These are phyloP conservation scores for Escallonia rubra DNA, from an alignment of 129 eudicot species.

Conservation along the genomic window DNA sequence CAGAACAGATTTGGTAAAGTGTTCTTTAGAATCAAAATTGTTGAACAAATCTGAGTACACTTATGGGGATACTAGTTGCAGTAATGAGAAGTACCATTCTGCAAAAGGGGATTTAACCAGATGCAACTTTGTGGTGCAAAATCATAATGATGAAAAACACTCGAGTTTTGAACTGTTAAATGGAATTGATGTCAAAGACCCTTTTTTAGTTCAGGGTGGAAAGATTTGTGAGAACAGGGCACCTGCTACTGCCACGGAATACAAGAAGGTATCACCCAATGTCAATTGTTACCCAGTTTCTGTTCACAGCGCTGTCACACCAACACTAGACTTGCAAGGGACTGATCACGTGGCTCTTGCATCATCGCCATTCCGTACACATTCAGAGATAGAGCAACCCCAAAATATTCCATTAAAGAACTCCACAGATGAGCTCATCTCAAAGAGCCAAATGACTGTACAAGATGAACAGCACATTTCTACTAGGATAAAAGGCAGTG, in stretches of 20 bases:
- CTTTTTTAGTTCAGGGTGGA: constrained; percentile 11
- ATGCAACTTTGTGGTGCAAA: constrained; percentile 9
- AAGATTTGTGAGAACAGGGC: constrained; percentile 8
- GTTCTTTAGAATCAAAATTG: constrained; percentile 18
- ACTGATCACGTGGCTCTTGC: constrained; percentile 16
- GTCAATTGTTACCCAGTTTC: constrained; percentile 18
- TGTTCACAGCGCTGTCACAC: constrained; percentile 4
- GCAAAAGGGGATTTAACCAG: constrained; percentile 2
- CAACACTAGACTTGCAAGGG: constrained; percentile 22
- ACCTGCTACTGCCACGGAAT: constrained; percentile 20
- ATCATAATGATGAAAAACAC: constrained; percentile 12
- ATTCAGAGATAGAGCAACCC: constrained; percentile 18
- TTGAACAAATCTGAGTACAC: constrained; percentile 7
- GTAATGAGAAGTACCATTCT: constrained; percentile 11
- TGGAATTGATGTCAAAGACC: constrained; percentile 10
- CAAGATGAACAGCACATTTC: constrained; percentile 26
- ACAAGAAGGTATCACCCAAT: constrained; percentile 8
- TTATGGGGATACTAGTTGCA: constrained; percentile 6
- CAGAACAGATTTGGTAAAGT: constrained; percentile 13
- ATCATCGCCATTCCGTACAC: constrained; percentile 16
- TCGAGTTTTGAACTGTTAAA: background rate
- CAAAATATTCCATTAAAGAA: constrained; percentile 18
- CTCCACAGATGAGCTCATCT: constrained; percentile 15
- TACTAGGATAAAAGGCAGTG: constrained; percentile 12
- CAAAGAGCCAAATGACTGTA: constrained; percentile 18